phyloP scores from a whole-genome alignment of 768 basidiomycete species.

The Leccinum broughii region DNA sequence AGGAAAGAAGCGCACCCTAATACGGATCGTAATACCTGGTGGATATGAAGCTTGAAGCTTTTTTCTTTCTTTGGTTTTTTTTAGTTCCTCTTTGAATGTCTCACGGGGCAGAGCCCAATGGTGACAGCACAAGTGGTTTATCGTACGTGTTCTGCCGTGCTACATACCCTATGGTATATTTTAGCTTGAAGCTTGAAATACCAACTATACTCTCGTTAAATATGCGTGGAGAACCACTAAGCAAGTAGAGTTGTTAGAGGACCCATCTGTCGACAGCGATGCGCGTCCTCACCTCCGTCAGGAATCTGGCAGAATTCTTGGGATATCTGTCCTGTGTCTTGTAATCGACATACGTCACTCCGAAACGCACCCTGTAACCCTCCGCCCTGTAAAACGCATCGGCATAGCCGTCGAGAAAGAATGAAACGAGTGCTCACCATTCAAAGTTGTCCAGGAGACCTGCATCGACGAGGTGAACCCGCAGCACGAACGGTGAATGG shows the following conservation, averaged over 20 bases:
- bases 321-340: conserved; percentile 66
- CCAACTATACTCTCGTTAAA: not conserved
- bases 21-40: not conserved
- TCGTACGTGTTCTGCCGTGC: not conserved
- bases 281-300: conserved; percentile 47
- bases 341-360: conserved; percentile 75
- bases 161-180: not conserved
- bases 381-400: conserved; percentile 46
- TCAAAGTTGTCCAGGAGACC: conserved; percentile 76
- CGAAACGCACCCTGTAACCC: conserved; percentile 68
- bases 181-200: not conserved
- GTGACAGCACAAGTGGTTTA: not conserved
- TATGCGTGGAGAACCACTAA: conserved; percentile 9
- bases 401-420: not conserved
- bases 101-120: not conserved
- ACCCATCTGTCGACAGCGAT: not conserved
- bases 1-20: not conserved
- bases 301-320: conserved; percentile 63
- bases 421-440: conserved; percentile 39
- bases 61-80: not conserved
- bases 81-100: not conserved
- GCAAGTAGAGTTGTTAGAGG: not conserved
- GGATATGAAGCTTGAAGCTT: not conserved
- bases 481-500: not conserved
- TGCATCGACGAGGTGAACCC: conserved; percentile 23